A percentile compares a stretch with the other conserved stretches of the same genome.
phyloP scores from a whole-genome alignment of 2,329 filamentous ascomycete genomes.

The Dactylellina cionopaga region DNA sequence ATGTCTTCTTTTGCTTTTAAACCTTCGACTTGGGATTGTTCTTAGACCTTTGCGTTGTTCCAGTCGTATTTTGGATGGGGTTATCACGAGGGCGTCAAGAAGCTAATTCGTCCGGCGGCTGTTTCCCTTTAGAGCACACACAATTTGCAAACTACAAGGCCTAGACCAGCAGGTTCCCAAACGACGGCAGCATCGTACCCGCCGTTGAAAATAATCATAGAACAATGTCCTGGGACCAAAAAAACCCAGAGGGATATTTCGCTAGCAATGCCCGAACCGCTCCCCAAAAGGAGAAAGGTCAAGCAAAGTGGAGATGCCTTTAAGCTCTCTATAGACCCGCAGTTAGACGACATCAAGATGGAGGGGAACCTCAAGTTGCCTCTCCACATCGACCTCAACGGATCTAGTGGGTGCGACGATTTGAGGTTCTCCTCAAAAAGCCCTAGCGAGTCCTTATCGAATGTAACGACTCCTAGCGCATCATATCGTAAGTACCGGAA shows the following conservation, averaged over 20 bases:
- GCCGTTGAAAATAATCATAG: constrained; percentile 16
- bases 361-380: not conserved
- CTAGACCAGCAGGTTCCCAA: not conserved
- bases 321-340: not conserved
- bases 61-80: constrained; percentile 35
- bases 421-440: constrained; percentile 6
- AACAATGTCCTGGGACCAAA: constrained; percentile 5
- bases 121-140: not conserved
- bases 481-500: constrained; percentile 28
- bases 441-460: constrained; percentile 13
- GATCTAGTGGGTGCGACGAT: not conserved
- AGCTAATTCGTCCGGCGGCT: constrained; percentile 34
- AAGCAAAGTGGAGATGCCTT: not conserved
- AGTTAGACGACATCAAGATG: not conserved
- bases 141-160: not conserved
- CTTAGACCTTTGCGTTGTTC: constrained; percentile 31
- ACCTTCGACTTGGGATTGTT: not conserved
- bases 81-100: constrained; percentile 16
- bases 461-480: not conserved
- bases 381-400: not conserved
- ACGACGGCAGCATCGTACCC: not conserved
- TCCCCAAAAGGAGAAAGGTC: not conserved
- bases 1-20: not conserved
- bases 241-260: not conserved
- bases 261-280: not conserved